Evolutionary conservation across 2,329 filamentous ascomycete species (phyloP), one percentile per base, ranked within the genome.

Genomic region (Colletotrichum neosansevieriae): DNA sequence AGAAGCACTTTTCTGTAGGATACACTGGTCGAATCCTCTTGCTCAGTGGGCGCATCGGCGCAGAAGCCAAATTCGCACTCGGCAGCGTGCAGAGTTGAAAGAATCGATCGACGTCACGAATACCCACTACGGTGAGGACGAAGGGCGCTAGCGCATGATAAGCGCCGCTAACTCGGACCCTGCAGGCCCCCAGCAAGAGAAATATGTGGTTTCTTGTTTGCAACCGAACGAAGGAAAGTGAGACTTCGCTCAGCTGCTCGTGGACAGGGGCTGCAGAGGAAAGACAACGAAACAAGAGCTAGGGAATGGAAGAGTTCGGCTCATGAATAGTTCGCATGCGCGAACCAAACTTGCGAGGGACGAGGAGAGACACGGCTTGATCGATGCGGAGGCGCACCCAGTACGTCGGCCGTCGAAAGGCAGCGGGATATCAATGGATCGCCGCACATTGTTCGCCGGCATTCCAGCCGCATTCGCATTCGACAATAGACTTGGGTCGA

Each of bases 81-180:
- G 61, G 40, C 57, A 40, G 29, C 21, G 34, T n/a, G 24, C 45
- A 40, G 34, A 53, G 45, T 29, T 65, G 54, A 66, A 66, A 65
- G 61, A 66, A 69, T 34, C 56, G 61, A 69, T 69, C 66, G 47
- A 69, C 66, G 66, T 69, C 66, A 69, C 56, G 34, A 50, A 51
- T 56, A 59, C 66, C 54, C 66, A 66, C 66, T 44, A 15, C 21
- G 53, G 29, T 64, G 60, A 38, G 12, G 47, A 42, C 53, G 32
- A 63, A 54, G 17, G 54, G 38, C 40, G 42, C 66, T 69, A 69
- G 61, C 50, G 61, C 61, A 49, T 29, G 49, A 12, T 65, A 51
- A 56, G 47, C 61, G 62, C 56, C 61, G 49, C 66, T 66, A 69
- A 66, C 47, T 60, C 54, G 61, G 66, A 66, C 54, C 66, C 54